Evolutionary conservation across 2,329 filamentous ascomycete genomes (phyloP).

Genomic region (Fusarium robinianum): DNA sequence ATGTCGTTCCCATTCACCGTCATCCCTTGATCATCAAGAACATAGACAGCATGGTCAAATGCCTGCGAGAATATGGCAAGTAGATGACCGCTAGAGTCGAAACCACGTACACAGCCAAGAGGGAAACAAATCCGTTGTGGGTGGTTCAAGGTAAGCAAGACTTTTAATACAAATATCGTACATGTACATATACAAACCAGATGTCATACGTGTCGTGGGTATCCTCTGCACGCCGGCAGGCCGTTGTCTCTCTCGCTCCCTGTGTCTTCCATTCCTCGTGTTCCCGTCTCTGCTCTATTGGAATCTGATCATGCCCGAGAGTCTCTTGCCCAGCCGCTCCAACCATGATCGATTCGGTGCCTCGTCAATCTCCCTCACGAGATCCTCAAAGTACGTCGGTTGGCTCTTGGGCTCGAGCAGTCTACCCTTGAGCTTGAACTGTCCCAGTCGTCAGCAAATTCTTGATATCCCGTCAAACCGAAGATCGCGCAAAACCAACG

Average conservation of each 20-base stretch:
- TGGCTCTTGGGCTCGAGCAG: conserved; percentile 64
- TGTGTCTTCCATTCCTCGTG: background rate
- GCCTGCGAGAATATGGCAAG: too few relatives aligned
- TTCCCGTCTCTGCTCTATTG: conserved; percentile 45
- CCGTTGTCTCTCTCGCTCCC: conserved; percentile 10
- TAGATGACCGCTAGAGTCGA: too few relatives aligned
- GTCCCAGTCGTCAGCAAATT: conserved; percentile 14
- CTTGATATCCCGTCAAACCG: background rate
- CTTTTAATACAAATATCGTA: conserved; percentile 36
- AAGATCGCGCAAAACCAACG: conserved; percentile 20
- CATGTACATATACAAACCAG: conserved; percentile 32
- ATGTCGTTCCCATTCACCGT: conserved; percentile 7
- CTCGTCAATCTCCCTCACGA: conserved; percentile 65
- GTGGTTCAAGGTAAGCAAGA: conserved; percentile 14
- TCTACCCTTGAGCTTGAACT: conserved; percentile 51
- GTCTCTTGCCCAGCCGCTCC: conserved; percentile 55
- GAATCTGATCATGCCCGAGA: conserved; percentile 64
- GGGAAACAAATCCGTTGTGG: too few relatives aligned
- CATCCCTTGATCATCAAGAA: too few relatives aligned
- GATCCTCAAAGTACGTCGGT: conserved; percentile 65
- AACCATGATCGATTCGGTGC: conserved; percentile 62
- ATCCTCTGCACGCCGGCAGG: conserved; percentile 23
- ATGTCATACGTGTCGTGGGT: conserved; percentile 21
- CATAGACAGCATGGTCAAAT: too few relatives aligned
- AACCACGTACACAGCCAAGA: conserved; percentile 7